A percentile compares a stretch with the other conserved stretches of the same genome.
phyloP scores from a whole-genome alignment of 2,329 filamentous ascomycete species.

The Hymenoscyphus occultus region DNA sequence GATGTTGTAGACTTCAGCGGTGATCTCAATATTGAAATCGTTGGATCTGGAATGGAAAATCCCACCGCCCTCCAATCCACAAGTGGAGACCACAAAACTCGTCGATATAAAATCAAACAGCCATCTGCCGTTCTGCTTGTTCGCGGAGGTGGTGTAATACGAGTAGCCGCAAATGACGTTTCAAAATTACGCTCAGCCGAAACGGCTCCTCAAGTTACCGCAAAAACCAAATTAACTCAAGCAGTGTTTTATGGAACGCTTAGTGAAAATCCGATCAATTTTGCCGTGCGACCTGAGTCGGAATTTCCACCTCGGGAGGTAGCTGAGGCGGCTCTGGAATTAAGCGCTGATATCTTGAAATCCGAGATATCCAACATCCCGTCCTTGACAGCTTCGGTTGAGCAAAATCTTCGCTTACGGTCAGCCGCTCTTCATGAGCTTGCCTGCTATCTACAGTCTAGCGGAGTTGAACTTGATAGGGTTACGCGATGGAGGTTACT shows the following conservation, averaged over 20 bases:
- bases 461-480: slow-evolving; percentile 64
- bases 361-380: slow-evolving; percentile 75
- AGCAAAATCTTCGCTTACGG: slow-evolving; percentile 74
- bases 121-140: slow-evolving; percentile 61
- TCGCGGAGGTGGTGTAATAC: slow-evolving; percentile 59
- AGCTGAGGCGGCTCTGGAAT: slow-evolving; percentile 68
- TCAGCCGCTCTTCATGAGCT: slow-evolving; percentile 72
- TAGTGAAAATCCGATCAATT: slow-evolving; percentile 82
- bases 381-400: slow-evolving; percentile 69
- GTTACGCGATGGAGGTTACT: slow-evolving; percentile 74
- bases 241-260: slow-evolving; percentile 88
- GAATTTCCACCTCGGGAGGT: slow-evolving; percentile 69
- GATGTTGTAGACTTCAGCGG: slow-evolving; percentile 79
- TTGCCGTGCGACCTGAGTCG: slow-evolving; percentile 65
- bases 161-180: slow-evolving; percentile 56
- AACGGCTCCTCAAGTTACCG: slow-evolving; percentile 62
- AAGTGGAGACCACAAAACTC: slow-evolving; percentile 48
- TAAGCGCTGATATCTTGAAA: slow-evolving; percentile 78
- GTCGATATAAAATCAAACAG: slow-evolving; percentile 57
- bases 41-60: slow-evolving; percentile 64
- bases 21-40: slow-evolving; percentile 60
- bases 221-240: slow-evolving; percentile 88
- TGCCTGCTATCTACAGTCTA: slow-evolving; percentile 65
- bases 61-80: slow-evolving; percentile 39
- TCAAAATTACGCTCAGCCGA: slow-evolving; percentile 56